A percentile compares a stretch with the other conserved stretches of the same genome.
These are phyloP conservation scores for Blastomyces parvus DNA, from an alignment of 2,329 filamentous ascomycete genomes.

Conservation along the genomic window DNA sequence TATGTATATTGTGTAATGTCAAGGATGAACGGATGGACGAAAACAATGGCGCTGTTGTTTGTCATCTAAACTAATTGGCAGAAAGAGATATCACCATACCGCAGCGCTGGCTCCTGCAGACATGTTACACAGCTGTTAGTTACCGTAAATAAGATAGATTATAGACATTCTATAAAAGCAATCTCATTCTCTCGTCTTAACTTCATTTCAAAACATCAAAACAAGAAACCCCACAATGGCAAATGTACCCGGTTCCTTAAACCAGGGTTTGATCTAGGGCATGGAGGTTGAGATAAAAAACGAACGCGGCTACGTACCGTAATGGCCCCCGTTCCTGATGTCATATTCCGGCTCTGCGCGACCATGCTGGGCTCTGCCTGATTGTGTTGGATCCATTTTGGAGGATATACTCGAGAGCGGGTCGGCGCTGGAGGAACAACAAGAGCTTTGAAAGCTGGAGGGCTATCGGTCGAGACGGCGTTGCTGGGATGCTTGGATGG, in stretches of 20 bases:
- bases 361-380: conserved; percentile 11
- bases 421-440: background rate
- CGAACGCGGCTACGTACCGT: conserved; percentile 47
- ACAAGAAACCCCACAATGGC: background rate
- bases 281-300: background rate
- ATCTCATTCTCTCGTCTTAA: background rate
- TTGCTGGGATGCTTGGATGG: background rate
- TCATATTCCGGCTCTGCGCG: conserved; percentile 57
- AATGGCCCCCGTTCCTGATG: conserved; percentile 63
- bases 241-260: background rate
- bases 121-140: conserved; percentile 7
- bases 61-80: background rate
- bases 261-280: background rate
- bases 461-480: background rate
- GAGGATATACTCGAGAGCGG: background rate
- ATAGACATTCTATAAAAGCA: background rate
- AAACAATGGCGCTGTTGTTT: conserved; percentile 3
- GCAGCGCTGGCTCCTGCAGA: conserved; percentile 55
- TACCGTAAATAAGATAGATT: background rate
- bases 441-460: background rate
- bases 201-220: background rate
- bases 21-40: background rate
- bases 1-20: background rate
- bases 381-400: conserved; percentile 12
- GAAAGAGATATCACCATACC: conserved; percentile 39